These are phyloP conservation scores for Talaromyces albobiverticillius DNA, from an alignment of 2,329 filamentous ascomycete genomes.

Conservation along the genomic window DNA sequence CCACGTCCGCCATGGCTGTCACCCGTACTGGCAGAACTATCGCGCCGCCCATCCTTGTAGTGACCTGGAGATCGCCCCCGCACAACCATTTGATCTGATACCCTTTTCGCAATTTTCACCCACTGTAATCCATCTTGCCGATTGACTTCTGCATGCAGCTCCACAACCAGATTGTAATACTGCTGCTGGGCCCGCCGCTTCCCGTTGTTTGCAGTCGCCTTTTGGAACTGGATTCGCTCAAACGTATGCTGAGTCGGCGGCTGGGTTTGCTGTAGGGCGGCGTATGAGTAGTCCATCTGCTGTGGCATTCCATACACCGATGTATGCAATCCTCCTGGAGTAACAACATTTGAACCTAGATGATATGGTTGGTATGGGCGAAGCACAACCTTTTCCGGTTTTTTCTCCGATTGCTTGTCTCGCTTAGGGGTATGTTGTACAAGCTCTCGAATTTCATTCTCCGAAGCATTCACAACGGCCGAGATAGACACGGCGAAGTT, in stretches of 20 bases:
- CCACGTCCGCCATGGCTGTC: conserved; percentile 61
- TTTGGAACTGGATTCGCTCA: conserved; percentile 92
- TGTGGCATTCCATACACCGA: conserved; percentile 3
- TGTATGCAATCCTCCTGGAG: neutral
- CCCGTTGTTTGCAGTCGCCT: conserved; percentile 89
- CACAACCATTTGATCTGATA: conserved; percentile 82
- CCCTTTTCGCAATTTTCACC: conserved; percentile 67
- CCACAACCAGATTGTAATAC: conserved; percentile 86
- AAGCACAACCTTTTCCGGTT: conserved; percentile 67
- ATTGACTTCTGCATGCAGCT: conserved; percentile 66
- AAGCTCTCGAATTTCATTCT: conserved; percentile 74
- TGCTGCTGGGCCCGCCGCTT: conserved; percentile 87
- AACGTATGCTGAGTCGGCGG: conserved; percentile 60
- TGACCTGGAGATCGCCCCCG: conserved; percentile 78
- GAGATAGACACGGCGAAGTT: conserved; percentile 82
- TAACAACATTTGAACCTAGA: conserved; percentile 26
- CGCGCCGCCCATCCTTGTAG: conserved; percentile 68
- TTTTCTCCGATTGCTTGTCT: conserved; percentile 78
- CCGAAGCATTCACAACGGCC: conserved; percentile 73
- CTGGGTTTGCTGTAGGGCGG: conserved; percentile 31
- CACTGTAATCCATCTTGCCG: conserved; percentile 52
- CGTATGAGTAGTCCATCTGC: conserved; percentile 34
- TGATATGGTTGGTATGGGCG: conserved; percentile 62
- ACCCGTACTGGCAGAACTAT: conserved; percentile 69
- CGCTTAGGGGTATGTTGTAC: conserved; percentile 90